A percentile compares a stretch with the other conserved stretches of the same genome.
These are phyloP conservation scores for Wickerhamomyces hampshirensis DNA, from an alignment of 805 yeast genomes.

Conservation along the genomic window DNA sequence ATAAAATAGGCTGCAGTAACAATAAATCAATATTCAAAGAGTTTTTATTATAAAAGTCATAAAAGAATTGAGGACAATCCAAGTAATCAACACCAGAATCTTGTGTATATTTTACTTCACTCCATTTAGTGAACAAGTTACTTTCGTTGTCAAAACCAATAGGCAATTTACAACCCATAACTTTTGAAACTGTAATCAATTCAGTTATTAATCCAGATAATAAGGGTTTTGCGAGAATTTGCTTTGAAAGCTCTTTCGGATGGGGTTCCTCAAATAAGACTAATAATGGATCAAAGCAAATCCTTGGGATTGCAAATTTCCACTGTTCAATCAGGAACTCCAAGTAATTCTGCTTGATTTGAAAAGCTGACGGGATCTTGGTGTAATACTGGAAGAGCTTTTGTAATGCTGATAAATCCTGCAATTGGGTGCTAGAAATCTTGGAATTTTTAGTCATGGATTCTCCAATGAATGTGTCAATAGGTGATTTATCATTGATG, in stretches of 20 bases:
- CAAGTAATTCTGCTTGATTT: slow-evolving; percentile 34
- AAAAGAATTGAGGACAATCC: slow-evolving; percentile 57
- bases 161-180: slow-evolving; percentile 72
- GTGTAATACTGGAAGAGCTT: slow-evolving; percentile 31
- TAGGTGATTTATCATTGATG: slow-evolving; percentile 4
- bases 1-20: slow-evolving; percentile 76
- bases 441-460: slow-evolving; percentile 39
- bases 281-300: slow-evolving; percentile 73
- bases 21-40: slow-evolving; percentile 69
- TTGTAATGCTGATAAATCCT: slow-evolving; percentile 32
- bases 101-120: slow-evolving; percentile 8
- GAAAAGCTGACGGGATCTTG: slow-evolving; percentile 12
- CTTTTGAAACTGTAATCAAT: slow-evolving; percentile 63
- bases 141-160: slow-evolving; percentile 66
- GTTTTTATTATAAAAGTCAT: slow-evolving; percentile 54
- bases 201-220: slow-evolving; percentile 77
- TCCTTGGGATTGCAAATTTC: slow-evolving; percentile 75
- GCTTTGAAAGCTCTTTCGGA: slow-evolving; percentile 53
- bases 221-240: slow-evolving; percentile 81
- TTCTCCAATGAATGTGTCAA: slow-evolving; percentile 28
- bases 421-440: slow-evolving; percentile 28
- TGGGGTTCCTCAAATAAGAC: slow-evolving; percentile 67
- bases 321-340: slow-evolving; percentile 75
- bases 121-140: slow-evolving; percentile 51
- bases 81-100: slow-evolving; percentile 22